These are phyloP conservation scores for Gelatoporia subvermispora DNA, from an alignment of 768 basidiomycete species.

Conservation along the genomic window DNA sequence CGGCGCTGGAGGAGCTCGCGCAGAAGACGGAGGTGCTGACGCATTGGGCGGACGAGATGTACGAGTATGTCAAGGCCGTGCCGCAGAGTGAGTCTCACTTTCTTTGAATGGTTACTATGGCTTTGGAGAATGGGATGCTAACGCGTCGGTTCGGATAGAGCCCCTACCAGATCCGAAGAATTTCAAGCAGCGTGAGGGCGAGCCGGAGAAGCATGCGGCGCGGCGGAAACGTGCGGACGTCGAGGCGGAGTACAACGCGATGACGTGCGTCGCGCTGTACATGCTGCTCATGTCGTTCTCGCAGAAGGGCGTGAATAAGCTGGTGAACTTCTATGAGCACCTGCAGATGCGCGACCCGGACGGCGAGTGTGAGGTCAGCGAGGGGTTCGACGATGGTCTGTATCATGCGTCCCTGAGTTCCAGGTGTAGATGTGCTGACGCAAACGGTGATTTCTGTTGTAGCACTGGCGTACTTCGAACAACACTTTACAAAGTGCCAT, in stretches of 20 bases:
- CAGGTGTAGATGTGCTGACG: background rate
- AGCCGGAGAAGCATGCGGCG: constrained; percentile 64
- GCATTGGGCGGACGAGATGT: constrained; percentile 94
- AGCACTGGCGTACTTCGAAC: constrained; percentile 89
- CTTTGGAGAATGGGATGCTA: constrained; percentile 3
- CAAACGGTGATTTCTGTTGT: constrained; percentile 6
- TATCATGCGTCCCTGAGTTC: constrained; percentile 8
- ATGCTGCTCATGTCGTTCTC: constrained; percentile 90
- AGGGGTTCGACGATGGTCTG: constrained; percentile 76
- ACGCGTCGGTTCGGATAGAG: constrained; percentile 39
- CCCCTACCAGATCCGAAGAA: constrained; percentile 78
- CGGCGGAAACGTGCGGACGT: constrained; percentile 68
- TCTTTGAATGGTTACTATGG: background rate
- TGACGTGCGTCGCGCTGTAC: constrained; percentile 84
- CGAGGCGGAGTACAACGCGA: constrained; percentile 78
- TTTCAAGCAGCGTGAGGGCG: constrained; percentile 66
- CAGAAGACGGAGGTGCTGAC: constrained; percentile 95
- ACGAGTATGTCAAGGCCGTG: constrained; percentile 79
- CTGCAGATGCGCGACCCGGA: constrained; percentile 77
- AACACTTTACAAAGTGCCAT: constrained; percentile 90
- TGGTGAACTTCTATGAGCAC: constrained; percentile 75
- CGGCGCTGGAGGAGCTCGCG: constrained; percentile 78
- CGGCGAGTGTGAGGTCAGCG: constrained; percentile 68
- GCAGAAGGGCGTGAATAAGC: constrained; percentile 85
- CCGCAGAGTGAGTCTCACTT: constrained; percentile 70